Percentiles rank a stretch among this genome's conserved stretches.
phyloP scores from a whole-genome alignment of 371 early-diverging fungal genomes.

The Syncephalis fuscata region DNA sequence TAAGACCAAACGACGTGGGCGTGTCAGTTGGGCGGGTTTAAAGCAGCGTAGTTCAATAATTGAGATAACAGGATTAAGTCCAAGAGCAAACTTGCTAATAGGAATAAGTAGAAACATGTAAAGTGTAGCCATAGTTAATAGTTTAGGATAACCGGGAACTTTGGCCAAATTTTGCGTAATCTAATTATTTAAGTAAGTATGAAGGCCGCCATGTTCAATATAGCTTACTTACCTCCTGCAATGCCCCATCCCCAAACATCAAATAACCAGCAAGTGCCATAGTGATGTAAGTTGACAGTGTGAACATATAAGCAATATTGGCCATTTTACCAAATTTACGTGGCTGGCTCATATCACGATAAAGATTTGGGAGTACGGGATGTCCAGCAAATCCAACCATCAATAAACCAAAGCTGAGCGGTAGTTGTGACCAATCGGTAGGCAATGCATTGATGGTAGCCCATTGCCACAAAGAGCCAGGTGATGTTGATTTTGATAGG shows the following conservation, averaged over 20 bases:
- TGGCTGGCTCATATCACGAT: conserved; percentile 40
- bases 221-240: conserved; percentile 29
- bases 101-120: conserved; percentile 50
- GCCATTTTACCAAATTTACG: conserved; percentile 27
- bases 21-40: conserved; percentile 2
- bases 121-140: conserved; percentile 31
- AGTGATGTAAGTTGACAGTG: conserved; percentile 20
- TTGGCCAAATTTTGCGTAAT: conserved; percentile 49
- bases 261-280: conserved; percentile 43
- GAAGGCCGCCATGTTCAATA: too few species aligned
- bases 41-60: conserved; percentile 19
- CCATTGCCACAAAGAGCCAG: conserved; percentile 26
- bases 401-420: conserved; percentile 28
- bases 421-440: conserved; percentile 6
- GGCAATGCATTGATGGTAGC: conserved; percentile 11
- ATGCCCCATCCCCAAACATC: conserved; percentile 54
- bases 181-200: conserved; percentile 9
- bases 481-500: conserved; percentile 19
- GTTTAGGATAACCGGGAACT: conserved; percentile 31
- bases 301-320: conserved; percentile 29
- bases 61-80: conserved; percentile 36
- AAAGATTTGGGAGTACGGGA: conserved; percentile 44
- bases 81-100: conserved; percentile 46
- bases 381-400: conserved; percentile 40
- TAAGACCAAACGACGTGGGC: conserved; percentile 11